Percentiles rank a stretch among this genome's conserved stretches.
phyloP scores from a whole-genome alignment of 441 rosid genomes.

The Corymbia calophylla region DNA sequence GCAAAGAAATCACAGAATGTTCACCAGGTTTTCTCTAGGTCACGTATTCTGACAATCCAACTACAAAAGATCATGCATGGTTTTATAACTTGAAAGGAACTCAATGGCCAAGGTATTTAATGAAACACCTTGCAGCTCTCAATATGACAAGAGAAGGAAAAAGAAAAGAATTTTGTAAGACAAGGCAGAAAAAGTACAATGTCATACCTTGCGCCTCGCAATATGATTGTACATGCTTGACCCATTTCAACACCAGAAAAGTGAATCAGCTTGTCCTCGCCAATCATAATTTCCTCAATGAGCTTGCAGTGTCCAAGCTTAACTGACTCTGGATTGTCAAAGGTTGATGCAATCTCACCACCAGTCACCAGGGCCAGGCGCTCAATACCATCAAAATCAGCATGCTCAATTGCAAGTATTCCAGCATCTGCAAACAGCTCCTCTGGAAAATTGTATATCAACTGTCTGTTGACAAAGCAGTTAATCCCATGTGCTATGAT shows the following conservation, averaged over 20 bases:
- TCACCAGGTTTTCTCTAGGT: background rate
- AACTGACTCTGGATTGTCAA: slow-evolving; percentile 98
- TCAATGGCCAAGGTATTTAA: background rate
- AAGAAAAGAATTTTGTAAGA: background rate
- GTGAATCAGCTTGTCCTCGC: slow-evolving; percentile 95
- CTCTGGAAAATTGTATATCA: slow-evolving; percentile 96
- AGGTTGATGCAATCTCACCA: slow-evolving; percentile 97
- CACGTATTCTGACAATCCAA: background rate
- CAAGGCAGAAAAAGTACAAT: background rate
- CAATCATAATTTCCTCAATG: slow-evolving; percentile 98
- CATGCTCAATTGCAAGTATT: slow-evolving; percentile 97
- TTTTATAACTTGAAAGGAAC: background rate
- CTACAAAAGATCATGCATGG: background rate
- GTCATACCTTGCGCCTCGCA: slow-evolving; percentile 88
- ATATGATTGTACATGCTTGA: slow-evolving; percentile 91
- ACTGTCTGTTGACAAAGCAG: slow-evolving; percentile 94
- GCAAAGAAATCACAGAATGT: background rate
- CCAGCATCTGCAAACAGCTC: slow-evolving; percentile 98
- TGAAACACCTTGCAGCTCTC: background rate
- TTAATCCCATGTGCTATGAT: slow-evolving; percentile 88
- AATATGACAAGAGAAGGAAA: background rate
- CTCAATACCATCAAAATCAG: slow-evolving; percentile 98
- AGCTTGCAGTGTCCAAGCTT: slow-evolving; percentile 95
- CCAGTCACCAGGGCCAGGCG: slow-evolving; percentile 93
- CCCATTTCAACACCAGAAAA: slow-evolving; percentile 97